A percentile compares a stretch with the other conserved stretches of the same genome.
Evolutionary conservation across 371 early-diverging fungal species (phyloP).

Genomic region (Rhizopus sp.): DNA sequence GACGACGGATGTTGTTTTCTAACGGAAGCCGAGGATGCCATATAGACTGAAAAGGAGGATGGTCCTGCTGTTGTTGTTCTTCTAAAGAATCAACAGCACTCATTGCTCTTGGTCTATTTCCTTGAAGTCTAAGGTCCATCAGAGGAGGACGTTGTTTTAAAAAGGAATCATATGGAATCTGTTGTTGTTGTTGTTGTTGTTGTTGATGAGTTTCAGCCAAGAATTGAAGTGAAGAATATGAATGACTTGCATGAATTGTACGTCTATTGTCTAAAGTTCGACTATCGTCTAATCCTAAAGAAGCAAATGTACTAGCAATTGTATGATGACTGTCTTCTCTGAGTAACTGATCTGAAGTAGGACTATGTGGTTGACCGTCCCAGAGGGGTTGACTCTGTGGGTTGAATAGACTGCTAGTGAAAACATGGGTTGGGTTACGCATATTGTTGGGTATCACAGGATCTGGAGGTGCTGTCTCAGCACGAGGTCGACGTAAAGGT

Average conservation of each 20-base stretch:
- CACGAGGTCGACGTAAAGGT: slow-evolving; percentile 57
- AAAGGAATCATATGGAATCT: background rate
- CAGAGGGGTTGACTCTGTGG: slow-evolving; percentile 11
- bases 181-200: slow-evolving; percentile 12
- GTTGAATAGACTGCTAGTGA: background rate
- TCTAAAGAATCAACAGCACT: slow-evolving; percentile 35
- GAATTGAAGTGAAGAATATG: slow-evolving; percentile 32
- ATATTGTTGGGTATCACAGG: background rate
- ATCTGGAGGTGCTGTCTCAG: slow-evolving; percentile 48
- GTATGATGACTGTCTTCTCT: slow-evolving; percentile 37
- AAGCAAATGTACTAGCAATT: slow-evolving; percentile 67
- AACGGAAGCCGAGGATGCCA: background rate
- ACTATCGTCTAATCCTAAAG: slow-evolving; percentile 69
- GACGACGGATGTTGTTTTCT: slow-evolving; percentile 1
- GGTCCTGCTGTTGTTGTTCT: background rate
- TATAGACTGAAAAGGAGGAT: background rate
- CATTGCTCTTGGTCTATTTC: slow-evolving; percentile 51
- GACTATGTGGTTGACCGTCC: slow-evolving; percentile 24
- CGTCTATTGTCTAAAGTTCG: background rate
- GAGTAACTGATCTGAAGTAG: slow-evolving; percentile 40
- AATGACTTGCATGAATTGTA: slow-evolving; percentile 29
- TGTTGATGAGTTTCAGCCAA: slow-evolving; percentile 17
- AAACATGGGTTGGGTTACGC: background rate
- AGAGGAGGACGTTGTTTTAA: background rate
- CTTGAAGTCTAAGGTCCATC: slow-evolving; percentile 19